phyloP scores from a whole-genome alignment of 257 asterid genomes.

The Nemophila menziesii region DNA sequence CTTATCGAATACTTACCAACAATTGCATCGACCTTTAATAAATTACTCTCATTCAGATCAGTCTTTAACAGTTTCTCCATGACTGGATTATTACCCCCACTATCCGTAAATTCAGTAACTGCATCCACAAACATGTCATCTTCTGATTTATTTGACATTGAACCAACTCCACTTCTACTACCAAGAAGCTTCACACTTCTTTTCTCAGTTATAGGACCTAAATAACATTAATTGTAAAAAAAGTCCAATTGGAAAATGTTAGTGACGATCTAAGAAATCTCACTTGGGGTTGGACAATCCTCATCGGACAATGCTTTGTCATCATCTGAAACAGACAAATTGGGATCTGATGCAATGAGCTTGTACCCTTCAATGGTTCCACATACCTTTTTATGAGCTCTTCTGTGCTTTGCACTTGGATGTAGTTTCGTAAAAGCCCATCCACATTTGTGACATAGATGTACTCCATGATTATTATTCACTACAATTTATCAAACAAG shows the following conservation, averaged over 20 bases:
- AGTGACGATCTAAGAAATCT: conserved; percentile 10
- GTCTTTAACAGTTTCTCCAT: conserved; percentile 22
- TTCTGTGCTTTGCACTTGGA: conserved; percentile 82
- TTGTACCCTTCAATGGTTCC: conserved; percentile 71
- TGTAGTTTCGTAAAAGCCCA: conserved; percentile 94
- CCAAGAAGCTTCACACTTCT: conserved; percentile 16
- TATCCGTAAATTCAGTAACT: conserved; percentile 50
- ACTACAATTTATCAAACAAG: conserved; percentile 31
- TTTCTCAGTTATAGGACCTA: conserved; percentile 44
- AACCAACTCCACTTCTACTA: conserved; percentile 27
- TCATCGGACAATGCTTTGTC: conserved; percentile 53
- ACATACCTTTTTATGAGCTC: conserved; percentile 75
- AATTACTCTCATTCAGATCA: conserved; percentile 18
- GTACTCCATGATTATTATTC: conserved; percentile 41
- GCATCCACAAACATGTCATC: conserved; percentile 78
- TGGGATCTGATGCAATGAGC: conserved; percentile 25
- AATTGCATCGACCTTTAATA: conserved; percentile 19
- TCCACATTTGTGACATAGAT: conserved; percentile 74
- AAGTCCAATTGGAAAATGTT: not conserved
- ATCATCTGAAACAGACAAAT: conserved; percentile 35
- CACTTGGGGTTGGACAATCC: conserved; percentile 45
- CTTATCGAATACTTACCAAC: conserved; percentile 30
- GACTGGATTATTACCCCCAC: conserved; percentile 28
- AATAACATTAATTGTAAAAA: conserved; percentile 11
- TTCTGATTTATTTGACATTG: conserved; percentile 41